Evolutionary conservation across 2,329 filamentous ascomycete genomes (phyloP).

Genomic region (Monilinia fructigena): DNA sequence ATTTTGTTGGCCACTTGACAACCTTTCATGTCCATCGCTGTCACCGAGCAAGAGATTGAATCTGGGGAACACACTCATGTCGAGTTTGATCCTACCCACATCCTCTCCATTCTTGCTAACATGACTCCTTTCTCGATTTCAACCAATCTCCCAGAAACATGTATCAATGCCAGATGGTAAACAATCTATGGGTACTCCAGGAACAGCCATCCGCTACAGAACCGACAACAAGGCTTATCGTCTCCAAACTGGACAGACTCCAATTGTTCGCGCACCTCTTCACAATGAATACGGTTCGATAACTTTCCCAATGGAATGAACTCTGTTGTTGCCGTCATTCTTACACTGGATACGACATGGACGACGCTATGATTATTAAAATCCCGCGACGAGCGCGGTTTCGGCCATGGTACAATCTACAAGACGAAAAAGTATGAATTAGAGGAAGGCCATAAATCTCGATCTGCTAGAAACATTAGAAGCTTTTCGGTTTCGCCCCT

Average conservation of each 20-base stretch:
- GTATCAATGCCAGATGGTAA: conserved; percentile 99
- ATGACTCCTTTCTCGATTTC: conserved; percentile 99
- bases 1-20: conserved; percentile 89
- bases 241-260: conserved; percentile 92
- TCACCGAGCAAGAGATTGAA: conserved; percentile 80
- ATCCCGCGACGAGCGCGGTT: conserved; percentile 91
- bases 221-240: conserved; percentile 98
- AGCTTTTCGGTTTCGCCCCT: conserved; percentile 89
- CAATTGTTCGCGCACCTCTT: conserved; percentile 84
- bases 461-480: conserved; percentile 67
- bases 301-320: conserved; percentile 98
- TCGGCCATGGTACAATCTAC: conserved; percentile 94
- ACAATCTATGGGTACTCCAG: conserved; percentile 97
- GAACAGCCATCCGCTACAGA: conserved; percentile 77
- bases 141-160: conserved; percentile 99
- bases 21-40: conserved; percentile 97
- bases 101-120: conserved; percentile 94
- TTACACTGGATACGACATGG: conserved; percentile 99
- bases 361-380: conserved; percentile 99
- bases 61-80: conserved; percentile 92
- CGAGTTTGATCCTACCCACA: conserved; percentile 91
- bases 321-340: conserved; percentile 96
- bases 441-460: conserved; percentile 68
- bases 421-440: conserved; percentile 93
- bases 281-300: conserved; percentile 96